Base-by-base conservation (phyloP, 768 basidiomycete species). In the Pleurotus ostreatus region DNA sequence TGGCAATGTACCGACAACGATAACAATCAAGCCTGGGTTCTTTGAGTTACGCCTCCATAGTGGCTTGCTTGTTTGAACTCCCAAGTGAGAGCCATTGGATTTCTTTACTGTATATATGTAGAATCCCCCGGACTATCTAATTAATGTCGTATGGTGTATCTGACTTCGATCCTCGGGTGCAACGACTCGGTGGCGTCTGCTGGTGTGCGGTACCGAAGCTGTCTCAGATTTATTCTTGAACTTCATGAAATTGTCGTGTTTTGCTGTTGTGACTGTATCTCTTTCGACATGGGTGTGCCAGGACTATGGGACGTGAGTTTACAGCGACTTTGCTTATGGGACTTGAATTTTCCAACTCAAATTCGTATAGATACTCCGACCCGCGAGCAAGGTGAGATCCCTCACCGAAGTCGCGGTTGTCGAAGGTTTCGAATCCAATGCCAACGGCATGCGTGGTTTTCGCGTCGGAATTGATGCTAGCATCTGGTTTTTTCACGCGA, bases 391-490 rank as follows among this genome's bases (percentile, higher is more conserved):
- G 62, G 75, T 78, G 8, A 84, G 89, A 26, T 93, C 94, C 7
- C 71, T 94, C 38, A 89, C 90, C 0, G 82, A 91, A 47, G 73
- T 94, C 23, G 81, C 91, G 1, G 81, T 91, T 25, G 74, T 76
- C 30, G 85, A 93, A 52, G 91, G 92, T 0, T 91, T 93, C 65
- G 76, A 83, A 53, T 74, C 78, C 16, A 91, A 91, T 63, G 76
- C 77, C 1, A 73, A 79, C 37, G 80, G 81, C 18, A 72, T 82
- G 30, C 80, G 92, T 45, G 92, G 91, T 6, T 88, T 86, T 60
- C 82, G 90, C 18, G 74, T 96, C 26, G 94, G 94, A 2, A 92
- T 95, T 46, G 94, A 96, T 64, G 92, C 91, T 15, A 86, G 86
- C 40, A 89, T 91, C 55, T 90, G 88, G 88, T 88, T 89, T 65